Percentiles rank a stretch among this genome's conserved stretches.
These are phyloP conservation scores for Biscutella auriculata DNA, from an alignment of 441 rosid genomes.

Conservation along the genomic window DNA sequence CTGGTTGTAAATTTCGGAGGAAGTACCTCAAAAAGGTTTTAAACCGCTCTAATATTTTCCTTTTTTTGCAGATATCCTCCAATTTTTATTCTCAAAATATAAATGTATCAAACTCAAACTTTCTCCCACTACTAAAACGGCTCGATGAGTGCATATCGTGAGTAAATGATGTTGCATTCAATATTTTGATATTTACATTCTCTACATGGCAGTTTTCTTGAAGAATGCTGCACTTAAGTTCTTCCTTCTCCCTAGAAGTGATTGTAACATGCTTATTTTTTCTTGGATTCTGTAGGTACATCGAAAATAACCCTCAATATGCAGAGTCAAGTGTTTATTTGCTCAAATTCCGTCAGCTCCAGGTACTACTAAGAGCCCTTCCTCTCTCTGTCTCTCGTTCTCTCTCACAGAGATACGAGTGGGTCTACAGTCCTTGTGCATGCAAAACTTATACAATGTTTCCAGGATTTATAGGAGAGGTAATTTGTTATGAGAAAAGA, in stretches of 20 bases:
- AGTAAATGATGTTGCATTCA: conserved; percentile 25
- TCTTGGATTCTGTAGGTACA: conserved; percentile 40
- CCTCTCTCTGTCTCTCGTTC: not conserved
- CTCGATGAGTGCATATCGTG: conserved; percentile 92
- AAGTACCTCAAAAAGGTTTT: conserved; percentile 4
- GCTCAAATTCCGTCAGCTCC: conserved; percentile 93
- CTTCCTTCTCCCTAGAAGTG: not conserved
- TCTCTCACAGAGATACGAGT: not conserved
- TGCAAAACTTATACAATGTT: conserved; percentile 2
- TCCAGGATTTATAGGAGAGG: not conserved
- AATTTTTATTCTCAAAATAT: conserved; percentile 79
- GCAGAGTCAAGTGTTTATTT: conserved; percentile 91
- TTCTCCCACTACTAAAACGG: conserved; percentile 80
- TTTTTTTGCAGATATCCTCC: conserved; percentile 56
- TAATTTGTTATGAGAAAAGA: not conserved
- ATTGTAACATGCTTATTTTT: conserved; percentile 3
- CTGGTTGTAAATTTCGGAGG: not conserved
- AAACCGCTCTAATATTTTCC: not conserved
- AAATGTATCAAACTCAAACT: conserved; percentile 70
- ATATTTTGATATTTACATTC: not conserved
- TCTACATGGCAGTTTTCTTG: not conserved
- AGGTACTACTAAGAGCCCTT: conserved; percentile 38
- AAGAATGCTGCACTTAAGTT: not conserved
- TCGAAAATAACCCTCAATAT: conserved; percentile 82
- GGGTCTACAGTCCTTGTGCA: conserved; percentile 5